These are phyloP conservation scores for Escovopsis sp. DNA, from an alignment of 2,329 filamentous ascomycete genomes.

Conservation along the genomic window DNA sequence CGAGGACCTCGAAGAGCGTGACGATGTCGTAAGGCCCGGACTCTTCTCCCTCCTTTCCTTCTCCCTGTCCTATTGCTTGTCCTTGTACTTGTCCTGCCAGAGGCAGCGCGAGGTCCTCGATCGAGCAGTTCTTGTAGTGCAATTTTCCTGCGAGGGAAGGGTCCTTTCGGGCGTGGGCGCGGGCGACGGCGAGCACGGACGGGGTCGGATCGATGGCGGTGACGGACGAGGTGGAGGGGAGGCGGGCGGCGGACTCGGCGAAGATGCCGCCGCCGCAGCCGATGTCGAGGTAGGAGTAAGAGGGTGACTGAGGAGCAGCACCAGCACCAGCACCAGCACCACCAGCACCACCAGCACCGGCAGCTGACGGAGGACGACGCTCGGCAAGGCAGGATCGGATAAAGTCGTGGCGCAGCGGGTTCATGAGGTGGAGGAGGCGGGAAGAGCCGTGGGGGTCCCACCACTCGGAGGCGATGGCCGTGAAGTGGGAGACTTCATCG, in stretches of 20 bases:
- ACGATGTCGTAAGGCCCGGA: conserved; percentile 85
- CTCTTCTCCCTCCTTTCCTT: conserved; percentile 13
- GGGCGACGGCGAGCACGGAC: conserved; percentile 59
- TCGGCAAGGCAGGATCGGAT: conserved; percentile 51
- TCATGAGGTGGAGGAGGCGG: conserved; percentile 90
- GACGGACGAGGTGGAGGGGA: conserved; percentile 46
- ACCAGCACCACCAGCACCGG: conserved; percentile 20
- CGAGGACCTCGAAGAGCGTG: conserved; percentile 84
- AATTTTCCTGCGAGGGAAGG: conserved; percentile 50
- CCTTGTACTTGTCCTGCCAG: conserved; percentile 1
- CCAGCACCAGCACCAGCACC: conserved; percentile 7
- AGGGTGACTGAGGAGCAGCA: conserved; percentile 25
- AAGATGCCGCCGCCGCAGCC: conserved; percentile 96
- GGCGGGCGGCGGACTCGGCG: conserved; percentile 67
- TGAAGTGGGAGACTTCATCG: conserved; percentile 87
- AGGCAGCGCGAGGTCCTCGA: conserved; percentile 50
- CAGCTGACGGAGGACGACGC: conserved; percentile 23
- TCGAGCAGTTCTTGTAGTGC: conserved; percentile 57
- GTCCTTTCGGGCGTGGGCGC: conserved; percentile 59
- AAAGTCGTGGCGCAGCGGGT: conserved; percentile 88
- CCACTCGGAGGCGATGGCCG: conserved; percentile 82
- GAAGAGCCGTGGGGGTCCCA: conserved; percentile 94
- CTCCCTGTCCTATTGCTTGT: too few relatives aligned
- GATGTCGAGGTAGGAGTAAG: conserved; percentile 78
- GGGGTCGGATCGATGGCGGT: conserved; percentile 66